Evolutionary conservation across 176 grass and related monocot genomes (phyloP), one percentile per base, ranked within the genome.

Genomic region (Carex pumila): DNA sequence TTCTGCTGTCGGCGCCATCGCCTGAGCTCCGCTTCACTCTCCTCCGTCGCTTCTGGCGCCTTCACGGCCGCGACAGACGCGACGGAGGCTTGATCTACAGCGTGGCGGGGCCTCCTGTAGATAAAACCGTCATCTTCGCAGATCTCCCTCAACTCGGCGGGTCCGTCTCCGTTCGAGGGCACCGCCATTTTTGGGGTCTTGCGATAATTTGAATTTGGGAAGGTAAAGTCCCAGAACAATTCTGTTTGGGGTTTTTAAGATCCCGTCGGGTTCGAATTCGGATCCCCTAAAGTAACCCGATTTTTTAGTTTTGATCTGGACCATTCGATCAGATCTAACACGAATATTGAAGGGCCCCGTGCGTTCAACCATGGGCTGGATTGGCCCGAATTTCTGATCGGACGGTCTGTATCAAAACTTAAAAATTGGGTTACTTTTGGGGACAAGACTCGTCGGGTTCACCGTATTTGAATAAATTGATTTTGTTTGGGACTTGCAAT

Each of bases 91-190:
- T 66, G 68, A 7, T 12, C 8, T 18, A 14, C 62, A 79, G 65
- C 30, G 50, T 88, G 61, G 18, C 65, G 85, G 2, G 90, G 70
- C 61, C 59, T 88, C 4, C 87, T 90, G 88, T 81, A 97, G 7
- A 97, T 83, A 54, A 97, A 97, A 3, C 90, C 88, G 1, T 78
- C 6, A 2, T 87, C 87, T 59, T 88, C 88, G 72, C 67, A 83
- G 64, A 94, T 89, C 84, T 92, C 90, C 54, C 63, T 88, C 55
- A 83, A 81, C 70, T 83, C 85, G 18, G 25, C 87, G 67, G 21
- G 30, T 81, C 19, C 79, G 18, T 15, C 80, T 67, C 21, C 75
- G 55, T 59, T 81, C 34, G 4, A 86, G 80, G 19, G 15, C 63
- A 4, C 57, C 52, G 82, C 43, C 45, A 66, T 63, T 32, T 56